phyloP scores from a whole-genome alignment of 768 basidiomycete genomes.

The Calocera viscosa region DNA sequence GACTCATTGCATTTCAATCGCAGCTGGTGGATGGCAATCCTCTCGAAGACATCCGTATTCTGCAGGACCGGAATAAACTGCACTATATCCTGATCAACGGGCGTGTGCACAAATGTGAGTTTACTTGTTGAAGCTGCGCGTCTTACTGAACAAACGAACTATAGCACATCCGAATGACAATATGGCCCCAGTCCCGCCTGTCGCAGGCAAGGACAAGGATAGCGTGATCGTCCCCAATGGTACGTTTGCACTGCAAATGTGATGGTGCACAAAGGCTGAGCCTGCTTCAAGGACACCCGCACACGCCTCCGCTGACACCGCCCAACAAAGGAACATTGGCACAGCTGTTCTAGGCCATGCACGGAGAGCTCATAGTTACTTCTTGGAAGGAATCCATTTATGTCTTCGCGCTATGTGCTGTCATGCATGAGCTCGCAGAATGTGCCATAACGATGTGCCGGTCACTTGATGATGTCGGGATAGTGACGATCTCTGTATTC shows the following conservation, averaged over 20 bases:
- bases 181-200: neutral
- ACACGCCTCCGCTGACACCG: neutral
- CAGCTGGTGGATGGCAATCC: slow-evolving; percentile 29
- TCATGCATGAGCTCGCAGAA: no score
- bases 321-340: neutral
- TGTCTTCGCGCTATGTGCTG: no score
- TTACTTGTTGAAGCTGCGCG: neutral
- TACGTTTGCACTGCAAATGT: neutral
- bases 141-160: neutral
- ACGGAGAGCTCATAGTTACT: neutral
- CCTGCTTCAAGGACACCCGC: neutral
- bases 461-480: no score
- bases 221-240: neutral
- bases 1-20: neutral
- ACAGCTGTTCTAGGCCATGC: neutral
- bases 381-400: no score
- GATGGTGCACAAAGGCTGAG: neutral
- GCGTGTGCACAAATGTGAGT: neutral
- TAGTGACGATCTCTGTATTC: no score
- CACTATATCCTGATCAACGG: slow-evolving; percentile 26
- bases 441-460: no score
- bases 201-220: neutral
- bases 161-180: neutral
- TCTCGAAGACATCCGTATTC: slow-evolving; percentile 27
- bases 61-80: slow-evolving; percentile 26